Percentiles rank a stretch among this genome's conserved stretches.
These are phyloP conservation scores for Phytophthora sansomeana DNA, from an alignment of 352 stramenopile species.

Conservation along the genomic window DNA sequence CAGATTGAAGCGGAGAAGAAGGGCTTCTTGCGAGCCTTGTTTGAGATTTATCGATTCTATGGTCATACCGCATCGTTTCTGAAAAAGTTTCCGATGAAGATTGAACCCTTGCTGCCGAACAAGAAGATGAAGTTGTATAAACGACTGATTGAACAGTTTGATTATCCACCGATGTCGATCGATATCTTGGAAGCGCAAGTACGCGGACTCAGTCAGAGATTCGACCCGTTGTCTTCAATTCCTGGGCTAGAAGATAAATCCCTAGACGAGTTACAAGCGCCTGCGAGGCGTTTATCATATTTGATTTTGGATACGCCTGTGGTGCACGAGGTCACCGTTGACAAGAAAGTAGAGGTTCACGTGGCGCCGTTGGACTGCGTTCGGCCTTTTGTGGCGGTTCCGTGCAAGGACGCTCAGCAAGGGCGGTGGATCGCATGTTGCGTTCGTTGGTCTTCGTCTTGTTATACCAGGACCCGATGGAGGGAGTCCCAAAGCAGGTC, in stretches of 20 bases:
- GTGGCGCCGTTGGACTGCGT: constrained; percentile 41
- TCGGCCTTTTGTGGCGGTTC: constrained; percentile 39
- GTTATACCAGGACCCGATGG: constrained; percentile 48
- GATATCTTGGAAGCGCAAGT: constrained; percentile 67
- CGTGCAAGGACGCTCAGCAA: constrained; percentile 38
- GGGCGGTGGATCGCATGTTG: constrained; percentile 50
- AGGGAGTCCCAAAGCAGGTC: constrained; percentile 34
- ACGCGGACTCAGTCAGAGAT: constrained; percentile 59
- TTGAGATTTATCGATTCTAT: constrained; percentile 87
- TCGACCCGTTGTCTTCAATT: constrained; percentile 54
- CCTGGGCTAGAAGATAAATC: constrained; percentile 41
- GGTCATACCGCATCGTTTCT: constrained; percentile 55
- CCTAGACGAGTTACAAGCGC: constrained; percentile 46
- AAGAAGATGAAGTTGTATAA: constrained; percentile 67
- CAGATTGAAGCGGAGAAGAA: constrained; percentile 52
- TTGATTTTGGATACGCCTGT: constrained; percentile 50
- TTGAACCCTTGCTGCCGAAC: constrained; percentile 37
- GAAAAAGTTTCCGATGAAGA: constrained; percentile 53
- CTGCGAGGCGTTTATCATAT: constrained; percentile 58
- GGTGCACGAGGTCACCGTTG: constrained; percentile 50
- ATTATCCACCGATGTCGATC: constrained; percentile 66
- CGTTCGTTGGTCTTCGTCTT: constrained; percentile 56
- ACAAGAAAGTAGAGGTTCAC: constrained; percentile 32
- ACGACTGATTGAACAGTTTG: constrained; percentile 62
- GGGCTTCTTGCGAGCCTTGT: constrained; percentile 60